Conservation (phyloP, 2,329 filamentous ascomycete genomes). For the Ambrosiella beaveri region DNA sequence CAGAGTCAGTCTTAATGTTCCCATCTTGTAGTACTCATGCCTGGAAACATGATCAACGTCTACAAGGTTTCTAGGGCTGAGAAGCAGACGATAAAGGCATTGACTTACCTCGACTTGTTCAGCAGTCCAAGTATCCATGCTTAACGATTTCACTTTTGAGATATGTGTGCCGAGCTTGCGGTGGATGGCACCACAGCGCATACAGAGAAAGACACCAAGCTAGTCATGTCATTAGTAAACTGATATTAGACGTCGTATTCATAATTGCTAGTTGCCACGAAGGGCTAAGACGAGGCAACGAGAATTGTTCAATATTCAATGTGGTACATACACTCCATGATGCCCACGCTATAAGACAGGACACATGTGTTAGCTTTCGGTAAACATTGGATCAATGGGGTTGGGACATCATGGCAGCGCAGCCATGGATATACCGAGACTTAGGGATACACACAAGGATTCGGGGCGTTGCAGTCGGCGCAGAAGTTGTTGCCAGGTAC, state of each 20-base stretch:
- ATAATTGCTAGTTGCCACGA: too few relatives aligned
- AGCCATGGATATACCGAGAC: background rate
- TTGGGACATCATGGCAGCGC: background rate
- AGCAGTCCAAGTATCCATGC: constrained; percentile 92
- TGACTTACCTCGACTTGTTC: constrained; percentile 82
- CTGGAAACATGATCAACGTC: background rate
- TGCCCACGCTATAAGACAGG: constrained; percentile 54
- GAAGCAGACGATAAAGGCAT: background rate
- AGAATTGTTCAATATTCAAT: background rate
- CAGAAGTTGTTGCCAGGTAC: constrained; percentile 81
- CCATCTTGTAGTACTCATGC: background rate
- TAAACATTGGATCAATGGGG: background rate
- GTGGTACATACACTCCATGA: constrained; percentile 69
- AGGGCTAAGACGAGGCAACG: background rate
- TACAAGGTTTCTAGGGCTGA: background rate
- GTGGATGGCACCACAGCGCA: constrained; percentile 91
- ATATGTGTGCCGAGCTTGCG: constrained; percentile 95
- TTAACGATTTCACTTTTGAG: constrained; percentile 95
- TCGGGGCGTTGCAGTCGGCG: constrained; percentile 80
- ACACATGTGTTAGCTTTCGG: constrained; percentile 6
- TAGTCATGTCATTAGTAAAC: constrained; percentile 21
- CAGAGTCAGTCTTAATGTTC: background rate
- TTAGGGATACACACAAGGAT: constrained; percentile 52
- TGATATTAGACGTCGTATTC: background rate
- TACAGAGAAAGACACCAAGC: constrained; percentile 91